These are phyloP conservation scores for Myriosclerotinia scirpicola DNA, from an alignment of 2,329 filamentous ascomycete species.

Conservation along the genomic window DNA sequence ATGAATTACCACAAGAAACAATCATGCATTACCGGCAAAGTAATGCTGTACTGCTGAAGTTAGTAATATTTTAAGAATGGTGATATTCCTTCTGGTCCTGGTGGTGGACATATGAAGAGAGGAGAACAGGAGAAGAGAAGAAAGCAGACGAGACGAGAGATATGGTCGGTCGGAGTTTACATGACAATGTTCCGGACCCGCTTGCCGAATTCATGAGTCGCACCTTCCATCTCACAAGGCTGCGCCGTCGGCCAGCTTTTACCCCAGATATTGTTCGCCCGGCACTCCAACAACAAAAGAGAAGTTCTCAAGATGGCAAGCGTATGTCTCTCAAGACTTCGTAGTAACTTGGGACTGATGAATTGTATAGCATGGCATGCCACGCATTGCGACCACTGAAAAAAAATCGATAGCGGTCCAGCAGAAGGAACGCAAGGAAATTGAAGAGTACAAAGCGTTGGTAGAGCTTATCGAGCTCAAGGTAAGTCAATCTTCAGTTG, in stretches of 20 bases:
- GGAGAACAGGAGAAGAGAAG: slow-evolving; percentile 22
- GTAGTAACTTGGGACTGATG: slow-evolving; percentile 33
- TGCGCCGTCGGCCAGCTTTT: not conserved
- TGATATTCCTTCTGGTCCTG: slow-evolving; percentile 27
- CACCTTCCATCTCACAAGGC: slow-evolving; percentile 14
- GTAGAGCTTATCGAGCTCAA: slow-evolving; percentile 67
- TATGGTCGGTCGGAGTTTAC: slow-evolving; percentile 19
- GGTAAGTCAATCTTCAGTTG: slow-evolving; percentile 46
- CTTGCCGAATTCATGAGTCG: slow-evolving; percentile 28
- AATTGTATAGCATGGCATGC: slow-evolving; percentile 72
- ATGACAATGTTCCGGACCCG: slow-evolving; percentile 26
- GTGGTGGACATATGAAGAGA: slow-evolving; percentile 21
- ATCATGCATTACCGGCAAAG: slow-evolving; percentile 3
- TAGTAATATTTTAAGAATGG: slow-evolving; percentile 31
- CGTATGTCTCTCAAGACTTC: slow-evolving; percentile 35
- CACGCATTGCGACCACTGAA: slow-evolving; percentile 60
- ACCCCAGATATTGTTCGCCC: no score
- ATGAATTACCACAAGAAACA: slow-evolving; percentile 16
- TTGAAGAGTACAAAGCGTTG: slow-evolving; percentile 71
- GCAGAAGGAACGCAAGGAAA: slow-evolving; percentile 71
- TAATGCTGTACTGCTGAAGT: slow-evolving; percentile 21
- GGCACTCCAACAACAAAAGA: not conserved
- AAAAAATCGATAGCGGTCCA: slow-evolving; percentile 68
- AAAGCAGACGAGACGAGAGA: slow-evolving; percentile 1
- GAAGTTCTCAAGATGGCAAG: slow-evolving; percentile 40